A percentile compares a stretch with the other conserved stretches of the same genome.
Evolutionary conservation across 768 basidiomycete genomes (phyloP).

Genomic region (Hirschioporus abietinus): DNA sequence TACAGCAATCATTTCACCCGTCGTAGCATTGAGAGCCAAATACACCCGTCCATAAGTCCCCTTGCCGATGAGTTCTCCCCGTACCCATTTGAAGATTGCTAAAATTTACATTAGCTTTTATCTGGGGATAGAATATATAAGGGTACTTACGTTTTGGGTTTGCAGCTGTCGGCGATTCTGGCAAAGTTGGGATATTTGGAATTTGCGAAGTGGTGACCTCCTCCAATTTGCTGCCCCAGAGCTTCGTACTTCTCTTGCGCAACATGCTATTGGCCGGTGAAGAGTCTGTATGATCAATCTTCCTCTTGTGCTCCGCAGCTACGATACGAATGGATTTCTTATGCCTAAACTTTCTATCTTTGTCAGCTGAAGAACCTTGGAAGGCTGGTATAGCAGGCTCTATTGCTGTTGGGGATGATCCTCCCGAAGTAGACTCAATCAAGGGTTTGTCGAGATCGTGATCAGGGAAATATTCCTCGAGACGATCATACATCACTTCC

Average conservation of each 20-base stretch:
- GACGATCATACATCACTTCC: slow-evolving; percentile 87
- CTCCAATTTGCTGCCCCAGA: slow-evolving; percentile 92
- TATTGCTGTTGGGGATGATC: slow-evolving; percentile 66
- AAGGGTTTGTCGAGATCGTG: slow-evolving; percentile 96
- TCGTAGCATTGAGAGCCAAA: slow-evolving; percentile 91
- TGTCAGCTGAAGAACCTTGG: slow-evolving; percentile 29
- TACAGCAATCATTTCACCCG: slow-evolving; percentile 98
- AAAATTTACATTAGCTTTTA: slow-evolving; percentile 5
- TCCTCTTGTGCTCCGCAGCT: slow-evolving; percentile 80
- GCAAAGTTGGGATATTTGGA: slow-evolving; percentile 35
- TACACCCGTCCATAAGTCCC: slow-evolving; percentile 97
- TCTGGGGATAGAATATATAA: slow-evolving; percentile 6
- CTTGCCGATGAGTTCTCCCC: slow-evolving; percentile 95
- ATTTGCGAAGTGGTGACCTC: slow-evolving; percentile 83
- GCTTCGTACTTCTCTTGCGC: slow-evolving; percentile 84
- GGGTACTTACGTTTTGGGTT: slow-evolving; percentile 60
- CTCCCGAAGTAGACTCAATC: slow-evolving; percentile 79
- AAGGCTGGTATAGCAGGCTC: slow-evolving; percentile 41
- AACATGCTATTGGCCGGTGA: slow-evolving; percentile 43
- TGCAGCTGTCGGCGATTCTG: slow-evolving; percentile 54
- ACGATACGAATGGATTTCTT: slow-evolving; percentile 93
- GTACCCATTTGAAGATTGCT: slow-evolving; percentile 98
- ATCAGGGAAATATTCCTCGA: slow-evolving; percentile 94
- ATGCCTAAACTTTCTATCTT: slow-evolving; percentile 43
- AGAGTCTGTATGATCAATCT: slow-evolving; percentile 60